Evolutionary conservation across 2,329 filamentous ascomycete genomes (phyloP).

Genomic region (Bipolaris sorokiniana): DNA sequence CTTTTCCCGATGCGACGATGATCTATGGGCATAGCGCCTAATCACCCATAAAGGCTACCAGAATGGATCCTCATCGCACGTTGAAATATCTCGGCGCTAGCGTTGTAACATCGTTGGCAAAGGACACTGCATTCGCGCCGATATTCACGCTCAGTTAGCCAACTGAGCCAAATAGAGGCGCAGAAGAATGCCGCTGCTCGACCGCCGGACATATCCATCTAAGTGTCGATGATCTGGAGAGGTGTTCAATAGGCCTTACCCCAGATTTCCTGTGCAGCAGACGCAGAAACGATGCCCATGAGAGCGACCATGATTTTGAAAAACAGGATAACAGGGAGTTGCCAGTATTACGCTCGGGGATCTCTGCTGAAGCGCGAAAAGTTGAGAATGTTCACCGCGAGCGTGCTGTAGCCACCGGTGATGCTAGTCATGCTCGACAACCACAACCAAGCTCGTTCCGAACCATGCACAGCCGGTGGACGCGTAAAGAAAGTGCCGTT

Average conservation of each 20-base stretch:
- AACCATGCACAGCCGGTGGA: not conserved
- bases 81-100: slow-evolving; percentile 30
- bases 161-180: slow-evolving; percentile 5
- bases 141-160: slow-evolving; percentile 32
- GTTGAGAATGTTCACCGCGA: slow-evolving; percentile 22
- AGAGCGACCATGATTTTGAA: slow-evolving; percentile 23
- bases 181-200: slow-evolving; percentile 28
- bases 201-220: slow-evolving; percentile 19
- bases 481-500: slow-evolving; percentile 20
- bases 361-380: slow-evolving; percentile 28
- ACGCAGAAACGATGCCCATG: slow-evolving; percentile 28
- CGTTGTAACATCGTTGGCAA: slow-evolving; percentile 28
- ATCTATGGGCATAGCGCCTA: slow-evolving; percentile 32
- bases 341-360: slow-evolving; percentile 17
- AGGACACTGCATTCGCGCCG: slow-evolving; percentile 30
- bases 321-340: slow-evolving; percentile 21
- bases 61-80: slow-evolving; percentile 26
- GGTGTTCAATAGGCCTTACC: slow-evolving; percentile 29
- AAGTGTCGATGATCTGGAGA: slow-evolving; percentile 26
- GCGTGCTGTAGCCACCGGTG: slow-evolving; percentile 20
- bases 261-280: slow-evolving; percentile 20
- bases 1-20: slow-evolving; percentile 24
- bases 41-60: slow-evolving; percentile 22
- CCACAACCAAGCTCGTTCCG: slow-evolving; percentile 5
- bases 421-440: slow-evolving; percentile 20